Conservation (phyloP, 768 basidiomycete genomes). For the Boletus fagicola region DNA sequence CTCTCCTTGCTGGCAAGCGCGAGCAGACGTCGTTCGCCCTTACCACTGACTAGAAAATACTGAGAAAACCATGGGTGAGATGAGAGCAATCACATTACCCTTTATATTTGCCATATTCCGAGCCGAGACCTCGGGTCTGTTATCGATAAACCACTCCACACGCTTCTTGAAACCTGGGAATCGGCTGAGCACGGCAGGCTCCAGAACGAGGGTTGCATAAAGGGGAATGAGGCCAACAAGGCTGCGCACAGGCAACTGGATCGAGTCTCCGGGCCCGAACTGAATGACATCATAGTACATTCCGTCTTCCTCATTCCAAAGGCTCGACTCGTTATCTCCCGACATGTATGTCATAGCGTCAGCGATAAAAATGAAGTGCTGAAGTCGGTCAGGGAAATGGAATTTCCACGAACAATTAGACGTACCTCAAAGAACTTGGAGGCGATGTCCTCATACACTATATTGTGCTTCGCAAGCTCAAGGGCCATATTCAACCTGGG, state of each 20-base stretch:
- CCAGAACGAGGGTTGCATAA: slow-evolving; percentile 91
- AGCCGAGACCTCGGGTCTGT: slow-evolving; percentile 81
- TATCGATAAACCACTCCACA: slow-evolving; percentile 97
- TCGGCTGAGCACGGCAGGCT: slow-evolving; percentile 82
- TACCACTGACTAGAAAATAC: slow-evolving; percentile 48
- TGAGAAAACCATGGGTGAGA: neutral
- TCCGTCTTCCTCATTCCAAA: slow-evolving; percentile 97
- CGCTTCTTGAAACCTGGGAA: slow-evolving; percentile 99
- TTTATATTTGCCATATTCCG: slow-evolving; percentile 98
- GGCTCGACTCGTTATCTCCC: slow-evolving; percentile 72
- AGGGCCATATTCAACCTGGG: slow-evolving; percentile 92
- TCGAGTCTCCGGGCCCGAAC: slow-evolving; percentile 74
- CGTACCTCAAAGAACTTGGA: slow-evolving; percentile 92
- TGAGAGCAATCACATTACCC: slow-evolving; percentile 41
- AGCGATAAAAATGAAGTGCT: slow-evolving; percentile 98
- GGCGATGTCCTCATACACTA: slow-evolving; percentile 98
- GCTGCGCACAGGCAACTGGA: slow-evolving; percentile 91
- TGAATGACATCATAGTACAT: slow-evolving; percentile 99
- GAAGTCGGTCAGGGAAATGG: slow-evolving; percentile 18
- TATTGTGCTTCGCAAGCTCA: slow-evolving; percentile 96
- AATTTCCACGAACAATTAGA: neutral
- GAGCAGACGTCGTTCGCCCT: slow-evolving; percentile 81
- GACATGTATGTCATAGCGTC: slow-evolving; percentile 96
- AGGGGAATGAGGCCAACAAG: slow-evolving; percentile 98
- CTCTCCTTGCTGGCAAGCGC: slow-evolving; percentile 93